A percentile compares a stretch with the other conserved stretches of the same genome.
Conservation (phyloP, 1,284 basidiomycete species). For the Ceratobasidium sp. region DNA sequence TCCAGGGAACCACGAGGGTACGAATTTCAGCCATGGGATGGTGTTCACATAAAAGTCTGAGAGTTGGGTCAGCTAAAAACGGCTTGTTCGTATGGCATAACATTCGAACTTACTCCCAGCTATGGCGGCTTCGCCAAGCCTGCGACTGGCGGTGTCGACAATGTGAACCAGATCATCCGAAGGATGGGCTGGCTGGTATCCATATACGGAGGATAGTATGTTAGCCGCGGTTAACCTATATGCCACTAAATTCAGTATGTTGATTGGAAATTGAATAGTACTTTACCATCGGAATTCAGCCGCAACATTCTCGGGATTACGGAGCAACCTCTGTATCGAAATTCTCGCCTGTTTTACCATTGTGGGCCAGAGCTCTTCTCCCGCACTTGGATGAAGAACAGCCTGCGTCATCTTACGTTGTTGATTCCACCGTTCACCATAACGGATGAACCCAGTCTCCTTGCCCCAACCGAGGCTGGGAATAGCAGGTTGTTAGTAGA, state of each 20-base stretch:
- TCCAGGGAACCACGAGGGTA: slow-evolving; percentile 43
- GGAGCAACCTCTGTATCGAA: slow-evolving; percentile 26
- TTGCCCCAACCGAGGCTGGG: not conserved
- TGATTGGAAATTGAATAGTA: not conserved
- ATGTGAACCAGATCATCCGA: not conserved
- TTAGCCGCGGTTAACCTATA: not conserved
- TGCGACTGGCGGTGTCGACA: not conserved
- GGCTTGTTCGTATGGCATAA: not conserved
- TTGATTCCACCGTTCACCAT: slow-evolving; percentile 21
- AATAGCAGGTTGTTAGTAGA: not conserved
- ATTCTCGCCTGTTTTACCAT: slow-evolving; percentile 16
- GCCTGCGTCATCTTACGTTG: slow-evolving; percentile 21
- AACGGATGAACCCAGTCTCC: slow-evolving; percentile 6
- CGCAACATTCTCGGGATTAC: not conserved
- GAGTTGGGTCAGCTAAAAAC: slow-evolving; percentile 15
- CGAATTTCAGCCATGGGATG: slow-evolving; percentile 13
- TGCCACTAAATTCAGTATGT: not conserved
- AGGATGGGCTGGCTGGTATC: not conserved
- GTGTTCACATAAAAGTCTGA: too few species aligned
- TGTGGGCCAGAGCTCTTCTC: not conserved
- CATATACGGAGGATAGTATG: slow-evolving; percentile 17
- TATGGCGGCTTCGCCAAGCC: slow-evolving; percentile 15
- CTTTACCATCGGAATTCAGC: slow-evolving; percentile 18
- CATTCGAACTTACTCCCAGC: slow-evolving; percentile 7
- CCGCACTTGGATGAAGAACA: slow-evolving; percentile 18